Evolutionary conservation across 1,284 basidiomycete genomes (phyloP), one percentile per base, ranked within the genome.

Genomic region (Sanghuangporus baumii): DNA sequence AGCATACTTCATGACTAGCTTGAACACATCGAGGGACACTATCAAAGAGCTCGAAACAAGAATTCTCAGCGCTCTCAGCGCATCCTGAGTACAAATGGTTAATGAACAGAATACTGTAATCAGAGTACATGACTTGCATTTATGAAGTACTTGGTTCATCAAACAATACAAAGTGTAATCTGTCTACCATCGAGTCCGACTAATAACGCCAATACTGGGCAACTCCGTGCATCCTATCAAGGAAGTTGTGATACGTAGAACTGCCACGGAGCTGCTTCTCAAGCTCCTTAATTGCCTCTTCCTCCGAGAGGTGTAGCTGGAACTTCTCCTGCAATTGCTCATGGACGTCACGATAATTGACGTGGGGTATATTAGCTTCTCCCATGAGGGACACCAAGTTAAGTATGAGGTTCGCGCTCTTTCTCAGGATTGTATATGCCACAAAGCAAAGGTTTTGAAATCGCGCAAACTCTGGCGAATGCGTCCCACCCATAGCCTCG

Each of bases 371-470:
- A 69, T 97, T 96, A 0, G 95, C 96, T 69, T 98, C 96, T 7
- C 96, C 90, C 97, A 99, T 99, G 57, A 99, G 84, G 1, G 94
- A 90, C 16, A 99, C 91, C 64, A 99, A 78, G 76, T 99, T 99
- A 64, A 99, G 81, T 63, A 99, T 97, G 48, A 99, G 84, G 76
- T 98, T 99, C n/a, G 96, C 93, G 72, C 91, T 94, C 81, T 98
- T 98, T 66, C 97, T 85, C 60, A 99, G 82, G 69, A 93, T 94
- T 62, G 90, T 93, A 75, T 98, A 99, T 0, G 95, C 96, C 3
- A 96, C 98, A 74, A 96, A 95, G 74, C 94, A 97, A 67, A 97
- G 89, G 67, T 88, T 91, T 75, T 96, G 96, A 86, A 99, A 99
- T 41, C 95, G 88, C 31, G 87, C 84, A 74, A 99, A 97, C 72